Percentiles rank a stretch among this genome's conserved stretches.
These are phyloP conservation scores for Nitzschia inconspicua DNA, from an alignment of 108 stramenopile genomes.

Conservation along the genomic window DNA sequence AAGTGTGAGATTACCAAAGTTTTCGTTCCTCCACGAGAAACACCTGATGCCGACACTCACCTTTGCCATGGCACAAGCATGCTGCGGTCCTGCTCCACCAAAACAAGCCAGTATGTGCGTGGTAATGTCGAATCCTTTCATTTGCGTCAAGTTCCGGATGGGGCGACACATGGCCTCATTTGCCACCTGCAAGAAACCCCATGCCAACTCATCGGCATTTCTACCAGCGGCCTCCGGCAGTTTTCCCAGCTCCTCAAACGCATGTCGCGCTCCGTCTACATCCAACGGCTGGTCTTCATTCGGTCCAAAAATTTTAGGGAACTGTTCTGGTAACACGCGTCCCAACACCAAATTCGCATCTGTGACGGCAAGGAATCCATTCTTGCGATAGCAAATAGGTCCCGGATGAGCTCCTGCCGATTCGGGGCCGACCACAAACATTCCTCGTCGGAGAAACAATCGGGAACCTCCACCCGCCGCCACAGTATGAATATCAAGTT, in stretches of 20 bases:
- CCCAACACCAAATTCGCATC: slow-evolving; percentile 98
- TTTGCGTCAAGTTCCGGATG: slow-evolving; percentile 97
- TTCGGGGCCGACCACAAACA: slow-evolving; percentile 97
- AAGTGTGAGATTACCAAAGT: slow-evolving; percentile 35
- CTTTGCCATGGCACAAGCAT: slow-evolving; percentile 84
- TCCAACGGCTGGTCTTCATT: slow-evolving; percentile 95
- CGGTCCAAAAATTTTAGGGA: slow-evolving; percentile 96
- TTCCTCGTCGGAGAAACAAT: slow-evolving; percentile 85
- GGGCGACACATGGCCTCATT: slow-evolving; percentile 99
- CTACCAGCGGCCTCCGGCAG: slow-evolving; percentile 63
- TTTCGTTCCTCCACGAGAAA: no score
- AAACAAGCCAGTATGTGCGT: slow-evolving; percentile 92
- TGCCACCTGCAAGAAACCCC: slow-evolving; percentile 96
- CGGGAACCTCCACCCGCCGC: slow-evolving; percentile 93
- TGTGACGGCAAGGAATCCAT: slow-evolving; percentile 95
- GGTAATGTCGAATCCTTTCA: slow-evolving; percentile 90
- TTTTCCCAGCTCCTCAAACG: slow-evolving; percentile 75
- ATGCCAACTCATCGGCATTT: slow-evolving; percentile 87
- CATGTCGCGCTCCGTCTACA: slow-evolving; percentile 75
- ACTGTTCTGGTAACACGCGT: slow-evolving; percentile 86
- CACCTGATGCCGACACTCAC: not conserved
- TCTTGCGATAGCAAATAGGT: slow-evolving; percentile 97
- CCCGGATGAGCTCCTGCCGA: slow-evolving; percentile 96
- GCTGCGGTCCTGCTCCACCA: slow-evolving; percentile 98
- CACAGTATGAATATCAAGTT: slow-evolving; percentile 98